Percentiles rank a stretch among this genome's conserved stretches.
Conservation (phyloP, 306 rosid genomes). For the Vicia sativa region DNA sequence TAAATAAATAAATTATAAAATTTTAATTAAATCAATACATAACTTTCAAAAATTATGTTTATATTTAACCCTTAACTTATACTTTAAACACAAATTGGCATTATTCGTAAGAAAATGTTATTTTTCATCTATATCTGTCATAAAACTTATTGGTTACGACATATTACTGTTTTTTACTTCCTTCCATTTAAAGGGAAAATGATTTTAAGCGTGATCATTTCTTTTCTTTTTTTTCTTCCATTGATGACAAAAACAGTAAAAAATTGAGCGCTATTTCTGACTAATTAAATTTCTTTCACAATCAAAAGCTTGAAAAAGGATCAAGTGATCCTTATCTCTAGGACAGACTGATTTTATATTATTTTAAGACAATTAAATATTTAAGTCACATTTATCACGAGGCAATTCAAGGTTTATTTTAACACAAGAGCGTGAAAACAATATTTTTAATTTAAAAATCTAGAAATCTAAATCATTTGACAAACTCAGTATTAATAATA, state of each 20-base stretch:
- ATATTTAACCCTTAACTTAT: too few relatives aligned
- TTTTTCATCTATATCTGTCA: background rate
- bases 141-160: background rate
- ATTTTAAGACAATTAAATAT: too few relatives aligned
- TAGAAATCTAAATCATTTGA: background rate
- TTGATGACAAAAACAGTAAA: background rate
- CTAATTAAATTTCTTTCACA: background rate
- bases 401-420: background rate
- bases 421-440: too few relatives aligned
- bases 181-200: background rate
- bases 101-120: background rate
- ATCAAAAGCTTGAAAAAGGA: background rate
- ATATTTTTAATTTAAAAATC: background rate
- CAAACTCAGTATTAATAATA: too few relatives aligned
- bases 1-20: too few relatives aligned
- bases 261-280: background rate
- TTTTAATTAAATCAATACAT: too few relatives aligned
- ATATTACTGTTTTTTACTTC: background rate
- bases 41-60: too few relatives aligned
- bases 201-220: background rate
- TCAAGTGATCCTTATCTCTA: constrained; percentile 1
- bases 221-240: background rate
- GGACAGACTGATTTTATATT: too few relatives aligned
- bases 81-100: too few relatives aligned
- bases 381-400: too few relatives aligned